Conservation (phyloP, 2,329 filamentous ascomycete species). For the Sarocladium strictum region DNA sequence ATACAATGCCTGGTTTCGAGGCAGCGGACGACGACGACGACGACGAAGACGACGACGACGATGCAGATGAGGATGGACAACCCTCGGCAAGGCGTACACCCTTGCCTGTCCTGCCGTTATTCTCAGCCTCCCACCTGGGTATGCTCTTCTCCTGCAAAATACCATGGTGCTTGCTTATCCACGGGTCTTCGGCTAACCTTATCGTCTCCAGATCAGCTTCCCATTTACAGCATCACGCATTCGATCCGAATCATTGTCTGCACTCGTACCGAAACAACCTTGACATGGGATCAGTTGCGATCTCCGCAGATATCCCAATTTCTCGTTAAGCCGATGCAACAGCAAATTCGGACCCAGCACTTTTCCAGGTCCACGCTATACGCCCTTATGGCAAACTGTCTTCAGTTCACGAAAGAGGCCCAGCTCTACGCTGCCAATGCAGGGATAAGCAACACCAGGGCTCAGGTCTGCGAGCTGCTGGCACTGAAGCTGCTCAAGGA, state of each 20-base stretch:
- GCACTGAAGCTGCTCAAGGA: conserved; percentile 87
- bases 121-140: conserved; percentile 75
- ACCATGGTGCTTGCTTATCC: conserved; percentile 14
- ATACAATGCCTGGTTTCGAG: conserved; percentile 8
- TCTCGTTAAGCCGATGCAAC: conserved; percentile 89
- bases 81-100: conserved; percentile 15
- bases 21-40: conserved; percentile 27
- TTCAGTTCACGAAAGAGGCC: conserved; percentile 87
- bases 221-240: conserved; percentile 87
- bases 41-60: conserved; percentile 34
- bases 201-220: conserved; percentile 61
- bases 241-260: conserved; percentile 80
- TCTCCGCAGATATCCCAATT: conserved; percentile 97
- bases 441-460: conserved; percentile 76
- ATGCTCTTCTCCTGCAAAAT: conserved; percentile 15
- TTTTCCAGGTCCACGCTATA: conserved; percentile 84
- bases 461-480: conserved; percentile 83
- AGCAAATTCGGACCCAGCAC: conserved; percentile 76
- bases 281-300: conserved; percentile 90
- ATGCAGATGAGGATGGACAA: conserved; percentile 10
- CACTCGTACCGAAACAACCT: conserved; percentile 80
- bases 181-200: not conserved
- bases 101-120: conserved; percentile 61
- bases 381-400: conserved; percentile 84
- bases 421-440: conserved; percentile 77